Evolutionary conservation across 192 early-diverging fungal species (phyloP).

Genomic region (Entomortierella chlamydospora): DNA sequence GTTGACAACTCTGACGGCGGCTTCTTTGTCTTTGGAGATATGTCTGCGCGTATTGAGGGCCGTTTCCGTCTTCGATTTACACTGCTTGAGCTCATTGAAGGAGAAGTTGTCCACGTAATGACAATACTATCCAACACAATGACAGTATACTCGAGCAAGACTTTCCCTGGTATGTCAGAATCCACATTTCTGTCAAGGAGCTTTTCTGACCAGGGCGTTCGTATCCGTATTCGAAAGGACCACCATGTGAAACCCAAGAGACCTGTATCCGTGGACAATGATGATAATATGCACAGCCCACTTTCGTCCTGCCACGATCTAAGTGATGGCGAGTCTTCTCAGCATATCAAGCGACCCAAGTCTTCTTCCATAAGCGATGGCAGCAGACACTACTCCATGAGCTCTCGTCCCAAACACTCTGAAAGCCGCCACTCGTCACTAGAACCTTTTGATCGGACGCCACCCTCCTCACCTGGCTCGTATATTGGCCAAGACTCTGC

Average conservation of each 20-base stretch:
- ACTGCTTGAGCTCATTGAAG: slow-evolving; percentile 85
- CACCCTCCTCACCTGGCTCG: slow-evolving; percentile 17
- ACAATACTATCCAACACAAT: slow-evolving; percentile 79
- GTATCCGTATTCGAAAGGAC: slow-evolving; percentile 94
- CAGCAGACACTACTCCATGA: not conserved
- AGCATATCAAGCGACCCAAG: slow-evolving; percentile 6
- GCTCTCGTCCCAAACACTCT: not conserved
- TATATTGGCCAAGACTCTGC: slow-evolving; percentile 12
- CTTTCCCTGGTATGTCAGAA: slow-evolving; percentile 92
- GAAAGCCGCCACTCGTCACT: not conserved
- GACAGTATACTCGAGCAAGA: slow-evolving; percentile 88
- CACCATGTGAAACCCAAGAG: slow-evolving; percentile 58
- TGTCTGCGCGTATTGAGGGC: slow-evolving; percentile 88
- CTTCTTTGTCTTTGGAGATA: slow-evolving; percentile 95
- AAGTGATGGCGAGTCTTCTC: slow-evolving; percentile 21
- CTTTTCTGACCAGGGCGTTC: slow-evolving; percentile 95
- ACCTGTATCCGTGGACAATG: not conserved
- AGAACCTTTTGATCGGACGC: slow-evolving; percentile 10
- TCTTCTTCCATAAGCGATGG: not conserved
- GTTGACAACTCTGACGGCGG: slow-evolving; percentile 86
- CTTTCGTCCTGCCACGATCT: slow-evolving; percentile 31
- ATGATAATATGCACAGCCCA: slow-evolving; percentile 28
- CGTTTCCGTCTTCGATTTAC: slow-evolving; percentile 84
- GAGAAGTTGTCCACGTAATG: slow-evolving; percentile 65
- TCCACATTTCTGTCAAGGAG: slow-evolving; percentile 87